Conservation (phyloP, 2,329 filamentous ascomycete species). For the Mariannaea elegans region DNA sequence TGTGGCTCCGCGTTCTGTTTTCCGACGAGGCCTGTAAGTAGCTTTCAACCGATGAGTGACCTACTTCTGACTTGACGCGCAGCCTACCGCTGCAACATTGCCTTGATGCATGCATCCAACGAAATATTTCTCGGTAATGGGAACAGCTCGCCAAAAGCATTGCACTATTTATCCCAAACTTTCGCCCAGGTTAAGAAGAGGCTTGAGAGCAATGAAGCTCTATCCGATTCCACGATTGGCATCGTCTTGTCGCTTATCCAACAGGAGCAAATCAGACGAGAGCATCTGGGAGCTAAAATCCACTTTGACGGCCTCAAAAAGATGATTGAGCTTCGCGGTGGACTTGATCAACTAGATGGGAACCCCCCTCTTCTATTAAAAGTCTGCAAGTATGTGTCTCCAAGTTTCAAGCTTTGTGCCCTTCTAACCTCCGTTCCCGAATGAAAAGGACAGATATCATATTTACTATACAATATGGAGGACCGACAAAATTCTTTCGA, state of each 20-base stretch:
- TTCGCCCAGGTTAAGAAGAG: slow-evolving; percentile 33
- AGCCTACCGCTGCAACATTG: slow-evolving; percentile 29
- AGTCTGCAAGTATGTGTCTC: slow-evolving; percentile 35
- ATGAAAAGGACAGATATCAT: slow-evolving; percentile 18
- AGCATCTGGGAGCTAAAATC: slow-evolving; percentile 13
- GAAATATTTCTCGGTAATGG: slow-evolving; percentile 25
- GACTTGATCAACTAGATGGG: slow-evolving; percentile 28
- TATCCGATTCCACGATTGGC: slow-evolving; percentile 40
- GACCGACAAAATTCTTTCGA: slow-evolving; percentile 23
- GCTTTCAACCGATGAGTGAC: not conserved
- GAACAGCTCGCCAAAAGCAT: slow-evolving; percentile 19
- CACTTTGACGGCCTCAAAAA: slow-evolving; percentile 31
- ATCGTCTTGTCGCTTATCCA: slow-evolving; percentile 39
- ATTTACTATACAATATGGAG: slow-evolving; percentile 22
- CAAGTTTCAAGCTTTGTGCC: too few species aligned
- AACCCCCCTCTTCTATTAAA: slow-evolving; percentile 31
- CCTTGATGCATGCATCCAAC: slow-evolving; percentile 36
- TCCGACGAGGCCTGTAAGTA: slow-evolving; percentile 22
- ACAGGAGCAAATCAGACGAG: slow-evolving; percentile 36
- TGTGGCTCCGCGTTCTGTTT: slow-evolving; percentile 26
- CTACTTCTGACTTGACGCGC: not conserved
- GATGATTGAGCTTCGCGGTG: slow-evolving; percentile 32
- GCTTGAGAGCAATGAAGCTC: slow-evolving; percentile 31
- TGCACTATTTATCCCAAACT: slow-evolving; percentile 35
- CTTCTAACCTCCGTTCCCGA: not conserved